These are phyloP conservation scores for Saprolegnia diclina DNA, from an alignment of 352 stramenopile genomes.

Conservation along the genomic window DNA sequence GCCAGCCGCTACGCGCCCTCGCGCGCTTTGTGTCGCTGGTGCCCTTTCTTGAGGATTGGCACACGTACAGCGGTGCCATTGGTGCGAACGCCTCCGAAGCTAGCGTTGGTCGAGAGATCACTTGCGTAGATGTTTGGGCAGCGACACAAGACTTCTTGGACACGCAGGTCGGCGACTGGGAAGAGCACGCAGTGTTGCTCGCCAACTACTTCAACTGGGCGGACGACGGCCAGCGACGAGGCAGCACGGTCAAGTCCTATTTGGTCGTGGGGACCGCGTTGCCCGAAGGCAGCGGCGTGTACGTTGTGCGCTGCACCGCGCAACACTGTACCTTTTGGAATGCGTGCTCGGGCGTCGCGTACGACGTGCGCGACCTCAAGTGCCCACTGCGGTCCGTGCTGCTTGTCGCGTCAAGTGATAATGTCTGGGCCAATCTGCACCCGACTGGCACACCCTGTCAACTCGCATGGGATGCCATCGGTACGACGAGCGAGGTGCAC, in stretches of 20 bases:
- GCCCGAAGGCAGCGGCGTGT: slow-evolving; percentile 84
- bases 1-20: slow-evolving; percentile 32
- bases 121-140: slow-evolving; percentile 78
- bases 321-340: slow-evolving; percentile 81
- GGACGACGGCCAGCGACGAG: slow-evolving; percentile 37
- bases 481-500: neutral
- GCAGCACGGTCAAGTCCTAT: slow-evolving; percentile 47
- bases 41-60: slow-evolving; percentile 88
- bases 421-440: slow-evolving; percentile 89
- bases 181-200: slow-evolving; percentile 90
- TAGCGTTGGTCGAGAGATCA: too few relatives aligned
- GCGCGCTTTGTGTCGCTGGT: slow-evolving; percentile 90
- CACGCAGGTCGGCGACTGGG: slow-evolving; percentile 79
- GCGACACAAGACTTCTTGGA: slow-evolving; percentile 88
- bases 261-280: slow-evolving; percentile 82
- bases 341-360: slow-evolving; percentile 73
- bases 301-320: slow-evolving; percentile 62
- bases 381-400: slow-evolving; percentile 82
- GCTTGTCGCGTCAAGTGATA: slow-evolving; percentile 82
- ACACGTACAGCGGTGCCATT: slow-evolving; percentile 61
- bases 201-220: slow-evolving; percentile 88
- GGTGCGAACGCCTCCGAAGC: too few relatives aligned
- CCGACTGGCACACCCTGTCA: slow-evolving; percentile 39
- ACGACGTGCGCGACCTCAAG: slow-evolving; percentile 62
- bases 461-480: slow-evolving; percentile 60